Percentiles rank a stretch among this genome's conserved stretches.
Evolutionary conservation across 176 grass and related monocot species (phyloP).

Genomic region (Musa schizocarpa): DNA sequence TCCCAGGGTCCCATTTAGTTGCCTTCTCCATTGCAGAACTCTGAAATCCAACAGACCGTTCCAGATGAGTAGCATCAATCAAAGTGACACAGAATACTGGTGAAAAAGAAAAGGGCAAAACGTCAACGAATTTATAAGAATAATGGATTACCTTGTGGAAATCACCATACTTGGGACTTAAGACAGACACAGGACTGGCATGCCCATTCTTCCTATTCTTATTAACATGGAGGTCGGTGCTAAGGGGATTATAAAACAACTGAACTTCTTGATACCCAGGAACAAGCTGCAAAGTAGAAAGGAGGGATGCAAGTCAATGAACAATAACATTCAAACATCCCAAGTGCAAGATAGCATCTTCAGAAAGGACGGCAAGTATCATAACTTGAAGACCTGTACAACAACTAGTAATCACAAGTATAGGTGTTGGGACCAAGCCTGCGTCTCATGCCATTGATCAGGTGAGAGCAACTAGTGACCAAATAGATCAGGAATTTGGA

Average conservation of each 20-base stretch:
- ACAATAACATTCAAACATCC: background rate
- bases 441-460: too few relatives aligned
- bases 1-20: slow-evolving; percentile 92
- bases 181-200: slow-evolving; percentile 82
- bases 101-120: slow-evolving; percentile 12
- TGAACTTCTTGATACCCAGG: slow-evolving; percentile 71
- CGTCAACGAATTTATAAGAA: background rate
- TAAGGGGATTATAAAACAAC: slow-evolving; percentile 50
- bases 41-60: slow-evolving; percentile 31
- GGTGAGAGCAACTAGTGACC: too few relatives aligned
- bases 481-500: too few relatives aligned
- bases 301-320: background rate
- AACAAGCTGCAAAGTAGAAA: slow-evolving; percentile 44
- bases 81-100: slow-evolving; percentile 13
- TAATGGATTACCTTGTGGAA: slow-evolving; percentile 53
- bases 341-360: background rate
- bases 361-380: too few relatives aligned
- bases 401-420: too few relatives aligned
- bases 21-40: slow-evolving; percentile 65
- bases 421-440: too few relatives aligned
- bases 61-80: background rate
- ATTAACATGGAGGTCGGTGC: slow-evolving; percentile 24
- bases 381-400: too few relatives aligned
- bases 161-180: slow-evolving; percentile 65
- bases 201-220: slow-evolving; percentile 54